Base-by-base conservation (phyloP, 352 stramenopile species). In the Phytophthora citricola region DNA sequence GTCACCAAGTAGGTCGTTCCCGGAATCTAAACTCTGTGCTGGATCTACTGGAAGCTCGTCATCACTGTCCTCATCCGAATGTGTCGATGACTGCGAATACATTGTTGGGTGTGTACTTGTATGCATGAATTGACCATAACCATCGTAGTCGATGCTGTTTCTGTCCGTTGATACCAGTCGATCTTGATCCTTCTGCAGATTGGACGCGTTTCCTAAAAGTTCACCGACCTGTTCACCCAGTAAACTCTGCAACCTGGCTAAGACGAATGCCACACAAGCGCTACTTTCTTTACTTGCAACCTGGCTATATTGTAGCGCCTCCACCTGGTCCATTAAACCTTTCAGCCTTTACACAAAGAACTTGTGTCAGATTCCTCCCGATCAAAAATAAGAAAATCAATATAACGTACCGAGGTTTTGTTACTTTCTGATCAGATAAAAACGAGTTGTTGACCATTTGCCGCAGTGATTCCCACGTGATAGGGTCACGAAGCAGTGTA, bases 401-500 rank as follows among this genome's bases (percentile, higher is more conserved):
- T 44, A 27, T n/a, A 15, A 7, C 24, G 63, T 64, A 75, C 66
- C 66, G 44, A 41, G 27, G 0, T 27, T 45, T 54, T 27, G 26
- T 48, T 14, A 29, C 20, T 4, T 24, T 41, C 8, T 49, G 27
- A 4, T 12, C 40, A 39, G 27, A 27, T 27, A 22, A 38, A 12
- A 17, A 1, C 24, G 12, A n/a, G n/a, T 10, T 26, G 12, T 14
- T 5, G 9, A 6, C 40, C n/a, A 71, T 58, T 43, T 54, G 14
- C 1, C 15, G 22, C 7, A 75, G 22, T 8, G 31, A 49, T 29
- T 57, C 46, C 15, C 27, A 58, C 12, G 43, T 52, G 36, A 31
- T 1, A 24, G 39, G 32, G 14, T 88, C 75, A 2, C 69, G 63
- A 11, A 89, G 50, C 4, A 89, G 54, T 10, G 63, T 52, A 20